Base-by-base conservation (phyloP, 768 basidiomycete species). In the Fibroporia radiculosa region DNA sequence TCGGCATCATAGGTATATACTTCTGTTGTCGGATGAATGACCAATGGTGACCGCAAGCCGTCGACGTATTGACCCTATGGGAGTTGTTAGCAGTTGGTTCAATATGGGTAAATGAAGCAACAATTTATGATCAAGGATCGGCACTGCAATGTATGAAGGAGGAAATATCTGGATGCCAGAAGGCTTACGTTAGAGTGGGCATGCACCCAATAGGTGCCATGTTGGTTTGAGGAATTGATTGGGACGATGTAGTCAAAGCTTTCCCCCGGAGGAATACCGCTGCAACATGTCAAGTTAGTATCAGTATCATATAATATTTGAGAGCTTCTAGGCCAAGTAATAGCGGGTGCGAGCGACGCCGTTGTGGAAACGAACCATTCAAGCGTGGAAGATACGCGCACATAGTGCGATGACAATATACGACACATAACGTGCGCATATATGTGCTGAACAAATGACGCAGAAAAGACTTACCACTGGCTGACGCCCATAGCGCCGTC, bases 31-130 rank as follows among this genome's bases (percentile, higher is more conserved):
- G 82, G 80, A 56, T 86, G 85, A 40, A 97, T 75, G 39, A 93
- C 58, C 35, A 96, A 61, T 1, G 93, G 90, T 0, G 91, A 73
- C n/a, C 93, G 83, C 1, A 98, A 73, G 18, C 95, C 93, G 54
- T 98, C 93, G 38, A 87, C 84, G 55, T 96, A 95, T 71, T 93
- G 88, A 16, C 90, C 87, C 79, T 83, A 52, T 35, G 11, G 33
- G 27, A 20, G 22, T n/a, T n/a, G n/a, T n/a, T n/a, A n/a, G n/a
- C n/a, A 3, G 16, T 24, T n/a, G 3, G 14, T 14, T 52, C 18
- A 45, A 23, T 1, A 1, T 18, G n/a, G n/a, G n/a, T n/a, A n/a
- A n/a, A n/a, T n/a, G n/a, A n/a, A n/a, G n/a, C n/a, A n/a, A n/a
- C n/a, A n/a, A n/a, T n/a, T n/a, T n/a, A n/a, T n/a, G n/a, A n/a